Base-by-base conservation (phyloP, 441 rosid genomes). In the Brassica balearica region DNA sequence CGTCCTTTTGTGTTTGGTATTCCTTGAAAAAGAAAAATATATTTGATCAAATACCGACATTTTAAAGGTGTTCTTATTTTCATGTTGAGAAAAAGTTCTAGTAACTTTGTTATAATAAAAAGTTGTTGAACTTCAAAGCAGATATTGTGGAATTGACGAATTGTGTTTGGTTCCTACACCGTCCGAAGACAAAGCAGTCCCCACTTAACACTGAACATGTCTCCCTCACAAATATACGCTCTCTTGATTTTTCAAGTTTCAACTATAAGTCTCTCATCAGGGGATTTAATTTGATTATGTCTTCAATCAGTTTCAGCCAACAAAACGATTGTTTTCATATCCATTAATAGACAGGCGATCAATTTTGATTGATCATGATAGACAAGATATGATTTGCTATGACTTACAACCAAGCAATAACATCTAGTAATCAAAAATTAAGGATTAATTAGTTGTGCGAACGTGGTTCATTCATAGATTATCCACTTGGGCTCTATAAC, bases 171-270 rank as follows among this genome's bases (percentile, higher is more conserved):
- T 73, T 48, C 36, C 60, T 36, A 68, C 65, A 73, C 71, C 74
- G 75, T 41, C 72, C 79, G 29, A 27, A 69, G 79, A 74, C 82
- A 74, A 32, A 68, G 8, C 27, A 41, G 82, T 80, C 82, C 79
- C 79, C 79, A 79, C 75, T 79, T 17, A 25, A 63, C 62, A 74
- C 67, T 56, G 9, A 73, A 51, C 4, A 74, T 79, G 82, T 64
- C 75, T 55, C 72, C 69, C 74, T 79, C 75, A 6, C 11, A 9
- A 10, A 61, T 68, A 56, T 62, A 68, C 11, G 36, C 67, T 69
- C 68, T 79, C 34, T 74, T 27, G 6, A 20, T n/a, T 51, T 27
- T 68, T 22, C 61, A 69, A 55, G 23, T 73, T 51, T 62, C 75
- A 69, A 56, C 34, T 67, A 22, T 61, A 0, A 29, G 55, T 60